These are phyloP conservation scores for Leccinum fallax DNA, from an alignment of 1,284 basidiomycete genomes.

Conservation along the genomic window DNA sequence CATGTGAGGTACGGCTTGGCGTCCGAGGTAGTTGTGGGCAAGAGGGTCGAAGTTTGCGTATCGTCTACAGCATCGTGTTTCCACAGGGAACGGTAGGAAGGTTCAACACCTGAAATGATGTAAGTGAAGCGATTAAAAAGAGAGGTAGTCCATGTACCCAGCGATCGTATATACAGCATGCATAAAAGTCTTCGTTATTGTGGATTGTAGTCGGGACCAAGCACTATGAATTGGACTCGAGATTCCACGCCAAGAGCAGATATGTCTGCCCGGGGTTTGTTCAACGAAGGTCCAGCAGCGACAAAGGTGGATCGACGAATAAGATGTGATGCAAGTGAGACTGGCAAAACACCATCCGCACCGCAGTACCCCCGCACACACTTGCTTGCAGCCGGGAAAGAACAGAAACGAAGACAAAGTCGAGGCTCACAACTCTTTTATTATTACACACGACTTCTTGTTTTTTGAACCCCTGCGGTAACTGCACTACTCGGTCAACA, in stretches of 20 bases:
- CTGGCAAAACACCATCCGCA: too few species aligned
- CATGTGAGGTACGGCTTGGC: background rate
- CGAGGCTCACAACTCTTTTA: too few species aligned
- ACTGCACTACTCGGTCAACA: too few species aligned
- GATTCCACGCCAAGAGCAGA: conserved; percentile 70
- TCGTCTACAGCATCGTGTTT: conserved; percentile 3
- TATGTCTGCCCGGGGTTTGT: conserved; percentile 62
- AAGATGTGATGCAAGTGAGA: conserved; percentile 64
- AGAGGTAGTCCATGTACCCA: conserved; percentile 13
- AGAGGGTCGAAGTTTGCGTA: conserved; percentile 5
- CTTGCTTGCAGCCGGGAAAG: too few species aligned
- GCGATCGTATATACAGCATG: conserved; percentile 23
- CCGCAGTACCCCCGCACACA: too few species aligned
- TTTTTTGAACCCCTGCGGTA: too few species aligned
- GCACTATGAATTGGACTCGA: conserved; percentile 45
- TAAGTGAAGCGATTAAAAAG: conserved; percentile 6
- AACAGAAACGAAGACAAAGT: too few species aligned
- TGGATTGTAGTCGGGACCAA: conserved; percentile 36
- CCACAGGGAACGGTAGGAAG: conserved; percentile 6
- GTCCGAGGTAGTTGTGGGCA: background rate
- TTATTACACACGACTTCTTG: too few species aligned
- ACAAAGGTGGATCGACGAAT: conserved; percentile 73
- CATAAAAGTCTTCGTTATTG: conserved; percentile 16
- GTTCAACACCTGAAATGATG: conserved; percentile 13
- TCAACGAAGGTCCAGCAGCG: conserved; percentile 66